phyloP scores from a whole-genome alignment of 148 eudicot species.

The Rhododendron vialii region DNA sequence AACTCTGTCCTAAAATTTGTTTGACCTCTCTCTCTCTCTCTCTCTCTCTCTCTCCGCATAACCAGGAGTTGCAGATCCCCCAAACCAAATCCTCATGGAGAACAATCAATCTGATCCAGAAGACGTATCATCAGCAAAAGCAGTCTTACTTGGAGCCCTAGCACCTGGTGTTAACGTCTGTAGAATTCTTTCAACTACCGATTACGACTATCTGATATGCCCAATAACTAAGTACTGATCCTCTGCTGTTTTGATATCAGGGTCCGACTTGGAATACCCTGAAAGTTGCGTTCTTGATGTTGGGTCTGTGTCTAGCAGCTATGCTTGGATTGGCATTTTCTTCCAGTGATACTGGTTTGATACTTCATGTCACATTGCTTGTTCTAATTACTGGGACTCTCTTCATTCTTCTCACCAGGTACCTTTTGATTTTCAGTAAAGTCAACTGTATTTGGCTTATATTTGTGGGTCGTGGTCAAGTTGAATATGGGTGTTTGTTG shows the following conservation, averaged over 20 bases:
- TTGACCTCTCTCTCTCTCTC: no score
- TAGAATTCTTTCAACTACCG: not conserved
- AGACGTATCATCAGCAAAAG: conserved; percentile 63
- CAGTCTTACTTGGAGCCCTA: conserved; percentile 74
- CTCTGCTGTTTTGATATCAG: conserved; percentile 38
- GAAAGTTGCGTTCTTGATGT: conserved; percentile 67
- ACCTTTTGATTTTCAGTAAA: not conserved
- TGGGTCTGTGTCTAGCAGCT: conserved; percentile 63
- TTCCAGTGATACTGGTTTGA: conserved; percentile 60
- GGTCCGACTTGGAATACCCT: conserved; percentile 82
- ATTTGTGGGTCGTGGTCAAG: not conserved
- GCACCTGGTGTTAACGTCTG: conserved; percentile 92
- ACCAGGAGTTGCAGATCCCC: not conserved
- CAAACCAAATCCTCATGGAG: conserved; percentile 24
- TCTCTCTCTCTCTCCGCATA: not conserved
- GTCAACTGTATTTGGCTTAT: not conserved
- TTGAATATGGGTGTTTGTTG: not conserved
- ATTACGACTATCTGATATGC: not conserved
- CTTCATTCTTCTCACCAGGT: conserved; percentile 79
- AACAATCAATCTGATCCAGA: conserved; percentile 19
- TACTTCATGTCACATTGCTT: conserved; percentile 71
- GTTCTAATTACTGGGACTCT: conserved; percentile 66
- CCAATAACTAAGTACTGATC: not conserved
- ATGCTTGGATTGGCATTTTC: conserved; percentile 80
- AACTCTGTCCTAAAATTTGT: no score